Conservation (phyloP, 495 filamentous ascomycete species). For the Aspergillus panamensis region DNA sequence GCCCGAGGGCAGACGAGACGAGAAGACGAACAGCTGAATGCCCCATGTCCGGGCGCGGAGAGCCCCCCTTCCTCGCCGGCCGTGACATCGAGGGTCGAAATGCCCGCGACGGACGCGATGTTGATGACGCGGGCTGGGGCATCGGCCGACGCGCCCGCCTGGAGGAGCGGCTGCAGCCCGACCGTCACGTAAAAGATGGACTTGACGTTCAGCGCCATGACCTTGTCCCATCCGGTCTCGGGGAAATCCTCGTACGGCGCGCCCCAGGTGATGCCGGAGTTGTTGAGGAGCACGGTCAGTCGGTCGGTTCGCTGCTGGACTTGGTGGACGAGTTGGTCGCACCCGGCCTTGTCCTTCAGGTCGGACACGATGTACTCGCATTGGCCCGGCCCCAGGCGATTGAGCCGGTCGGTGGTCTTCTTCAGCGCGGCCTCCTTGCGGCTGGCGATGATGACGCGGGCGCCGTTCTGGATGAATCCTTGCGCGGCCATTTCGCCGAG, state of each 20-base stretch:
- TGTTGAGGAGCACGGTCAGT: conserved; percentile 7
- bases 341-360: conserved; percentile 10
- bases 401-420: conserved; percentile 8
- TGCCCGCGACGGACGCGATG: conserved; percentile 1
- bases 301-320: conserved; percentile 6
- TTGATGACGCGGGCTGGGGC: conserved; percentile 3
- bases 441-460: conserved; percentile 9
- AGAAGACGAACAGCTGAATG: conserved; percentile 4
- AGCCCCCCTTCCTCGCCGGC: conserved; percentile 4
- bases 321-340: not conserved
- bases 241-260: conserved; percentile 8
- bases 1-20: not conserved
- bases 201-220: conserved; percentile 11
- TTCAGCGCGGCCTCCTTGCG: conserved; percentile 6
- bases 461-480: conserved; percentile 8
- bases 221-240: conserved; percentile 7
- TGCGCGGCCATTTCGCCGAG: conserved; percentile 8
- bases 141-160: not conserved
- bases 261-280: conserved; percentile 8
- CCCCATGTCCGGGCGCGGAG: not conserved
- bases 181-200: conserved; percentile 7
- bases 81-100: conserved; percentile 1
- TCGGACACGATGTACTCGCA: conserved; percentile 8
- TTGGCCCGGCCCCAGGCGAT: conserved; percentile 1
- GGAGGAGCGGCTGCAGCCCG: conserved; percentile 4